Percentiles rank a stretch among this genome's conserved stretches.
These are phyloP conservation scores for Penicillium sp. DNA, from an alignment of 2,329 filamentous ascomycete genomes.

Conservation along the genomic window DNA sequence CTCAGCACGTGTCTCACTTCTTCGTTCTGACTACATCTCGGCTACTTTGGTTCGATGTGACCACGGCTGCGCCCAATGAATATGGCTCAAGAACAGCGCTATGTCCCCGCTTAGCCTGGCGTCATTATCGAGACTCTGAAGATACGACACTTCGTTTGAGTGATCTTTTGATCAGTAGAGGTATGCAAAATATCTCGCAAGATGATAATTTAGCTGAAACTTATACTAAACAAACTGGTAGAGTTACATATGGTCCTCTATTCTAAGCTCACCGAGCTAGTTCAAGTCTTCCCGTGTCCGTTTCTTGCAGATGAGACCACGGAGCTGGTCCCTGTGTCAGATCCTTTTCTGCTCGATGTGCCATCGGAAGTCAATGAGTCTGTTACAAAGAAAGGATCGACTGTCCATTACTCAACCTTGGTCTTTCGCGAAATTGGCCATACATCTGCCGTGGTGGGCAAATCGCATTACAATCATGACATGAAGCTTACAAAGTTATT, in stretches of 20 bases:
- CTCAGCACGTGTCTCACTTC: constrained; percentile 44
- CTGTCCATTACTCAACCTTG: constrained; percentile 32
- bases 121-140: constrained; percentile 56
- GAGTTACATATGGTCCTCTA: constrained; percentile 43
- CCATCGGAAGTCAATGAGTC: constrained; percentile 21
- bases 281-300: constrained; percentile 36
- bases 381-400: constrained; percentile 6
- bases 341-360: constrained; percentile 37
- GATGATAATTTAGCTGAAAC: not conserved
- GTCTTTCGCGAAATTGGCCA: constrained; percentile 36
- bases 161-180: constrained; percentile 32
- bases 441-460: constrained; percentile 16
- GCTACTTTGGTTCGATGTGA: constrained; percentile 49
- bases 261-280: constrained; percentile 40
- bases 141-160: constrained; percentile 53
- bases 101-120: constrained; percentile 49
- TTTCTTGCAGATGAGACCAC: constrained; percentile 22
- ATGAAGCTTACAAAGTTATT: constrained; percentile 41
- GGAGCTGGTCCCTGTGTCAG: constrained; percentile 28
- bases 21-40: constrained; percentile 58
- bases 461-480: constrained; percentile 20
- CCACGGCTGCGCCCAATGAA: constrained; percentile 23
- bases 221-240: constrained; percentile 30
- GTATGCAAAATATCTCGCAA: constrained; percentile 26
- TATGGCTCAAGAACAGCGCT: constrained; percentile 31